Conservation (phyloP, 2,329 filamentous ascomycete species). For the Fusarium sp. region DNA sequence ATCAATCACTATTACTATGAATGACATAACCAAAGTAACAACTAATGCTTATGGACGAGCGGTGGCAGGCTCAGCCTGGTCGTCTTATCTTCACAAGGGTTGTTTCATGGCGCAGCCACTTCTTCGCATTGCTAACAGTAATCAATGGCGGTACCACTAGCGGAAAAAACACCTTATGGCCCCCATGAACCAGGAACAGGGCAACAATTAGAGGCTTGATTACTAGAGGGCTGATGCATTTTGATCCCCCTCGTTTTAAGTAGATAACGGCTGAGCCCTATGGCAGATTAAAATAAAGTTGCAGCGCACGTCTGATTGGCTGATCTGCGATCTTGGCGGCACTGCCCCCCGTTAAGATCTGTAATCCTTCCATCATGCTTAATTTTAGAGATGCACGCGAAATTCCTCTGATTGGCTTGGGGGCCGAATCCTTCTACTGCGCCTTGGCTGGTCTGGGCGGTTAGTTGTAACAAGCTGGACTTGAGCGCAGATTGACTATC, state of each 20-base stretch:
- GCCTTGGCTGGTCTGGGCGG: not conserved
- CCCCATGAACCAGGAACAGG: not conserved
- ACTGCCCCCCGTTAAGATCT: not conserved
- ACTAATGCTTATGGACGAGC: not conserved
- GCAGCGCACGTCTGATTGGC: not conserved
- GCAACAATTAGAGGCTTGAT: not conserved
- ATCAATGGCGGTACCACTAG: too few relatives aligned
- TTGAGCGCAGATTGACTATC: not conserved
- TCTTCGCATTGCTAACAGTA: not conserved
- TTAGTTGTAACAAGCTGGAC: not conserved
- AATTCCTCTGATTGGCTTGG: constrained; percentile 3
- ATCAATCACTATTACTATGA: not conserved
- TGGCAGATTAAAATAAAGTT: not conserved
- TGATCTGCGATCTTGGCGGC: not conserved
- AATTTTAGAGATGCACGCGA: not conserved
- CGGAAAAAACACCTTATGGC: too few relatives aligned
- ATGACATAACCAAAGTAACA: not conserved
- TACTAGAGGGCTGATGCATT: not conserved
- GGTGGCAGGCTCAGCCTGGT: not conserved
- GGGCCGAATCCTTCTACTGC: not conserved
- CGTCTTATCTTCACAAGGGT: not conserved
- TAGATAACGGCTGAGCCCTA: not conserved
- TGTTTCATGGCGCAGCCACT: not conserved
- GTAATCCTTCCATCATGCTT: not conserved
- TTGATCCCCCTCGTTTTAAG: not conserved